phyloP scores from a whole-genome alignment of 2,329 filamentous ascomycete species.

The Monilinia fructicola region DNA sequence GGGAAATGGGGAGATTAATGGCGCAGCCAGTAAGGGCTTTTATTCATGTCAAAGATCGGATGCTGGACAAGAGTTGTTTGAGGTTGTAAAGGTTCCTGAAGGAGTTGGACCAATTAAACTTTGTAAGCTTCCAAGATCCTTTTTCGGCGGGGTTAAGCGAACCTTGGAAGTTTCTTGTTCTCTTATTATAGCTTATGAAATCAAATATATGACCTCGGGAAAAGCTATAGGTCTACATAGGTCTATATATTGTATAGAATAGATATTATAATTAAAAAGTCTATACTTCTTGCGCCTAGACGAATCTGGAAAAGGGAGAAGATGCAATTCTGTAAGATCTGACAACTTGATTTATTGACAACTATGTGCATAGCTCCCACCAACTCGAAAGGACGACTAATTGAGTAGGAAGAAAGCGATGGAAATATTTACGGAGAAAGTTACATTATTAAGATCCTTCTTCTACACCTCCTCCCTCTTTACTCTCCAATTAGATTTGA shows the following conservation, averaged over 20 bases:
- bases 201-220: constrained; percentile 16
- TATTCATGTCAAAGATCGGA: constrained; percentile 9
- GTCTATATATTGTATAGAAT: no score
- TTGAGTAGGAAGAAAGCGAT: not conserved
- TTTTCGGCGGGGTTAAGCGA: constrained; percentile 12
- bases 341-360: not conserved
- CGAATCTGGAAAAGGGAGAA: not conserved
- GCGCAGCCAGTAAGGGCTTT: constrained; percentile 13
- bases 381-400: not conserved
- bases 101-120: constrained; percentile 16
- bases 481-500: not conserved
- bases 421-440: not conserved
- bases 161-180: not conserved
- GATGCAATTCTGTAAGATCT: not conserved
- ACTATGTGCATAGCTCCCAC: not conserved
- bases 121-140: constrained; percentile 4
- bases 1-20: not conserved
- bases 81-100: constrained; percentile 14
- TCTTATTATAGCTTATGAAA: not conserved
- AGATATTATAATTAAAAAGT: not conserved
- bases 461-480: not conserved
- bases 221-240: not conserved
- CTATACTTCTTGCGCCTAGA: not conserved
- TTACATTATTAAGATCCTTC: not conserved
- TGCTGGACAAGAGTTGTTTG: constrained; percentile 14